phyloP scores from a whole-genome alignment of 2,329 filamentous ascomycete species.

The Alternaria incomplexa region DNA sequence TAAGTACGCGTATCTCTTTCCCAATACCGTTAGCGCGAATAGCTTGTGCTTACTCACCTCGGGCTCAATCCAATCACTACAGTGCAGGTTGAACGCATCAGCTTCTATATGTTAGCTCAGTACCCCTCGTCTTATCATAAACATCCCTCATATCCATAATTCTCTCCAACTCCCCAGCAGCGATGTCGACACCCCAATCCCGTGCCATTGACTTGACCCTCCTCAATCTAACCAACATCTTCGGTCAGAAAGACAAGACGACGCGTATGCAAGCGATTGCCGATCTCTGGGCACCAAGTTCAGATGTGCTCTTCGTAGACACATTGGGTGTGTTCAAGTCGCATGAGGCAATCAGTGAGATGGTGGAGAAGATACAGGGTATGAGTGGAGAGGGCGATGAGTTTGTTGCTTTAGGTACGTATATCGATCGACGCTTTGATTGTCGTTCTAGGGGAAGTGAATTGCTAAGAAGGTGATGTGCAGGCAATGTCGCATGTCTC shows the following conservation, averaged over 20 bases:
- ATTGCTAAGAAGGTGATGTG: too few relatives aligned
- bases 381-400: neutral
- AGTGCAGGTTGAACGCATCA: neutral
- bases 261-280: neutral
- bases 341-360: neutral
- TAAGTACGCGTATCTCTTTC: neutral
- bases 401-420: neutral
- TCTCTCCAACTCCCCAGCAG: neutral
- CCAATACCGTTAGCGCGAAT: neutral
- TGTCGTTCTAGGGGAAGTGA: too few relatives aligned
- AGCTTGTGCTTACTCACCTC: neutral
- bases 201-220: slow-evolving; percentile 1
- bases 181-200: neutral
- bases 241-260: slow-evolving; percentile 3
- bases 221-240: slow-evolving; percentile 6
- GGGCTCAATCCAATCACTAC: neutral
- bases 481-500: slow-evolving; percentile 7
- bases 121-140: neutral
- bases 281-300: neutral
- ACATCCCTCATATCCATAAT: neutral
- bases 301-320: neutral
- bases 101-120: neutral
- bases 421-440: too few relatives aligned
- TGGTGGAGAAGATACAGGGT: neutral
- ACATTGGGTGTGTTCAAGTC: neutral